Conservation (phyloP, 371 early-diverging fungal species). For the Dipsacomyces acuminosporus region DNA sequence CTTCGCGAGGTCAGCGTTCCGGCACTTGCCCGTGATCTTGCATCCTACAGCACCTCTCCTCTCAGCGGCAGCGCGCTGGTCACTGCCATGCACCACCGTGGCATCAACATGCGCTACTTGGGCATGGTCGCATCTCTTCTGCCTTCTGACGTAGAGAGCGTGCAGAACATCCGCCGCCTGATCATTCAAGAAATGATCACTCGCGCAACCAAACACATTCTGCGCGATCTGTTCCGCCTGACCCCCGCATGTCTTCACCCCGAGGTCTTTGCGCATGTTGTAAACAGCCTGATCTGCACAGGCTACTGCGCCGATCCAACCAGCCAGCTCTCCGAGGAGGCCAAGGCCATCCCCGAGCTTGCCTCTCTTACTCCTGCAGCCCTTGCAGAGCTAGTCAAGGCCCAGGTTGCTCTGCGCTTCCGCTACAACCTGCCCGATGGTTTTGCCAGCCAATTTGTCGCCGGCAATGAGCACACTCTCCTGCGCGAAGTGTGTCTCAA, state of each 20-base stretch:
- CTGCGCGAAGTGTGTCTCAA: slow-evolving; percentile 79
- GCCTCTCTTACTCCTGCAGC: slow-evolving; percentile 57
- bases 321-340: slow-evolving; percentile 21
- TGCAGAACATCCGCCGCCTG: slow-evolving; percentile 23
- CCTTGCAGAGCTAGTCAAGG: slow-evolving; percentile 54
- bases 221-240: slow-evolving; percentile 61
- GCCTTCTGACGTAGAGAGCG: slow-evolving; percentile 51
- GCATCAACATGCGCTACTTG: slow-evolving; percentile 95
- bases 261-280: slow-evolving; percentile 70
- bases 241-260: slow-evolving; percentile 55
- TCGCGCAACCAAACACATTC: slow-evolving; percentile 77
- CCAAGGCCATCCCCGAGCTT: slow-evolving; percentile 49
- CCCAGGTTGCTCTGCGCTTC: slow-evolving; percentile 68
- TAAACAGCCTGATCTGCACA: slow-evolving; percentile 74
- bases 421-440: slow-evolving; percentile 62
- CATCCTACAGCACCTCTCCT: slow-evolving; percentile 67
- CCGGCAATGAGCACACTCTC: slow-evolving; percentile 57
- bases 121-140: slow-evolving; percentile 67
- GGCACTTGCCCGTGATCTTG: slow-evolving; percentile 69
- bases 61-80: slow-evolving; percentile 76
- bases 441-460: slow-evolving; percentile 48
- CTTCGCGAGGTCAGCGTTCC: slow-evolving; percentile 65
- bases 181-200: slow-evolving; percentile 78
- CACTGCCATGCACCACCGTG: slow-evolving; percentile 84
- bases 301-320: slow-evolving; percentile 56